Evolutionary conservation across 495 filamentous ascomycete species (phyloP).

Genomic region (Talaromyces wortmannii): DNA sequence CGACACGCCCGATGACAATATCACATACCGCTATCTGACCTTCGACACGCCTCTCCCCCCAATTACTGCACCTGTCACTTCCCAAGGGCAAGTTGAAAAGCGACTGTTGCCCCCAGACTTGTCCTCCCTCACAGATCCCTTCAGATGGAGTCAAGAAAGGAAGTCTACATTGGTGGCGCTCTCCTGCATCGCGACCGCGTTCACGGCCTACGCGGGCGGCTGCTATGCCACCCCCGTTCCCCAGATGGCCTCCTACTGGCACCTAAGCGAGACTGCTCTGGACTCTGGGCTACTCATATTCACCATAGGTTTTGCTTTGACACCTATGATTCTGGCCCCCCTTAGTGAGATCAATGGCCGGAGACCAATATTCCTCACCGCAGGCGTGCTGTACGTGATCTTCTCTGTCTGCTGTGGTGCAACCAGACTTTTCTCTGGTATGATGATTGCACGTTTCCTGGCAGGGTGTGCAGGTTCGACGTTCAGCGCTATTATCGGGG

Average conservation of each 20-base stretch:
- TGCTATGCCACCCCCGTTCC: slow-evolving; percentile 57
- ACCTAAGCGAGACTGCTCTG: slow-evolving; percentile 45
- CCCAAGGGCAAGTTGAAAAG: background rate
- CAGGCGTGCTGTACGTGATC: slow-evolving; percentile 50
- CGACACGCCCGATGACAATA: background rate
- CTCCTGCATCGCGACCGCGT: slow-evolving; percentile 57
- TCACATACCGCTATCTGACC: background rate
- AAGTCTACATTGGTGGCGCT: slow-evolving; percentile 15
- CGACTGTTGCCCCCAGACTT: background rate
- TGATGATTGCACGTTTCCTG: slow-evolving; percentile 62
- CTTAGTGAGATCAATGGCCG: slow-evolving; percentile 73
- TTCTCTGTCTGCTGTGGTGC: slow-evolving; percentile 59
- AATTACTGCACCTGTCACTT: background rate
- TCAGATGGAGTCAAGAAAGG: background rate
- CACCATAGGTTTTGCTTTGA: slow-evolving; percentile 62
- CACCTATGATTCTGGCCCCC: slow-evolving; percentile 74
- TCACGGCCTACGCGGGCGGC: slow-evolving; percentile 66
- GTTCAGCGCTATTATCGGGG: slow-evolving; percentile 74
- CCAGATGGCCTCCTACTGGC: slow-evolving; percentile 50
- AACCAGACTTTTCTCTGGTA: slow-evolving; percentile 54
- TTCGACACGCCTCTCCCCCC: background rate
- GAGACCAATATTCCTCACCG: slow-evolving; percentile 58
- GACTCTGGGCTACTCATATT: slow-evolving; percentile 66
- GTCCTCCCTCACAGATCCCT: background rate
- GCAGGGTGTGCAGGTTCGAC: slow-evolving; percentile 55